Conservation (phyloP, 495 filamentous ascomycete species). For the Pyronema domesticum region DNA sequence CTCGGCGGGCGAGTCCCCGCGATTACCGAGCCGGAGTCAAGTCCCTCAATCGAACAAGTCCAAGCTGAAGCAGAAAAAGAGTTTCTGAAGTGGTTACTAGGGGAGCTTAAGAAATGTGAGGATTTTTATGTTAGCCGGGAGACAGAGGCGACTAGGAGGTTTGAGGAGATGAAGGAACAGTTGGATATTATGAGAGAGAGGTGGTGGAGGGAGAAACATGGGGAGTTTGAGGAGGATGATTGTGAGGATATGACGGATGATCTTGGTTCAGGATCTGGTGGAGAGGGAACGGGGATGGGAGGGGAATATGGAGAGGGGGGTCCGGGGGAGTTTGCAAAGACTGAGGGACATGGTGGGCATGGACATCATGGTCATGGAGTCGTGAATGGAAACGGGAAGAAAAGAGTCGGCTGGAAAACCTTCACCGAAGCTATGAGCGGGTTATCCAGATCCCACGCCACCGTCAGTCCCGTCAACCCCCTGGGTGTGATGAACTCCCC, state of each 20-base stretch:
- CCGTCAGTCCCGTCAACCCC: constrained; percentile 29
- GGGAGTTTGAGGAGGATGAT: constrained; percentile 32
- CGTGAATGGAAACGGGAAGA: not conserved
- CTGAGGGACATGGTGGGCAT: not conserved
- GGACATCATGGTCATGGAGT: too few species aligned
- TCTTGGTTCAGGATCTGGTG: not conserved
- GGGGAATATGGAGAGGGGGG: not conserved
- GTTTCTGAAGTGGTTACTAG: constrained; percentile 47
- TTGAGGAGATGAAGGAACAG: constrained; percentile 44
- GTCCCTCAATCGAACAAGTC: constrained; percentile 14
- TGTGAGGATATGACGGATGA: constrained; percentile 5
- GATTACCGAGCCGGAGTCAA: not conserved
- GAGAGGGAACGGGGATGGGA: not conserved
- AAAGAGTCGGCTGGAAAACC: constrained; percentile 2
- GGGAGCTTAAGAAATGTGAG: constrained; percentile 50
- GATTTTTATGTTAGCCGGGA: constrained; percentile 51
- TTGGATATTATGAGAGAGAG: constrained; percentile 52
- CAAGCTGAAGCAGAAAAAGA: constrained; percentile 30
- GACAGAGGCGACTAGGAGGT: constrained; percentile 39
- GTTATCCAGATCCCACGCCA: constrained; percentile 32
- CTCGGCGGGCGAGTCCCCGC: constrained; percentile 8
- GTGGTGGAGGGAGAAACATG: constrained; percentile 28
- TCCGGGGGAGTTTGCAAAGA: not conserved
- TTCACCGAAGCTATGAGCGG: constrained; percentile 25
- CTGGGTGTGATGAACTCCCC: constrained; percentile 22